A percentile compares a stretch with the other conserved stretches of the same genome.
Conservation (phyloP, 2,329 filamentous ascomycete genomes). For the Dothiorella sarmentorum region DNA sequence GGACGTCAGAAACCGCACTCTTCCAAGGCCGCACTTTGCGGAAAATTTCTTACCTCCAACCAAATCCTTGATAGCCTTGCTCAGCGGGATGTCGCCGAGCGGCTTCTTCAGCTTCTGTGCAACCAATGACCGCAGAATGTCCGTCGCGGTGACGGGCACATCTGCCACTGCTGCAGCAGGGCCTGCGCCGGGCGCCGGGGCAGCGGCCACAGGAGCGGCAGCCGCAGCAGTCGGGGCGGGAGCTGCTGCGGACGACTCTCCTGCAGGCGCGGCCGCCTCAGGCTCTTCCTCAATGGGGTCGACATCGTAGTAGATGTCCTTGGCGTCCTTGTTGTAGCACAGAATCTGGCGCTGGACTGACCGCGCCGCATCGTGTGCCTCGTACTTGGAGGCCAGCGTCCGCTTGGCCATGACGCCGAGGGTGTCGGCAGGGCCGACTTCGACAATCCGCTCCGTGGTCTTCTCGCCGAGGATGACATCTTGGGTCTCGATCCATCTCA, state of each 20-base stretch:
- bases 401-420: constrained; percentile 96
- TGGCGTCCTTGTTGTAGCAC: constrained; percentile 98
- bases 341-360: constrained; percentile 96
- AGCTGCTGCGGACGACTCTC: constrained; percentile 44
- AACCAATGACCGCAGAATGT: constrained; percentile 83
- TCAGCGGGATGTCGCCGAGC: constrained; percentile 80
- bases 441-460: constrained; percentile 93
- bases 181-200: constrained; percentile 68
- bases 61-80: constrained; percentile 97
- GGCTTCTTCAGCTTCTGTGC: constrained; percentile 98
- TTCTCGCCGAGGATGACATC: constrained; percentile 98
- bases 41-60: constrained; percentile 72
- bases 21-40: not conserved
- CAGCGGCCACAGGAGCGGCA: constrained; percentile 50
- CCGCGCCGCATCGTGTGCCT: constrained; percentile 95
- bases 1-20: constrained; percentile 17
- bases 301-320: constrained; percentile 99
- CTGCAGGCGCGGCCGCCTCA: constrained; percentile 53
- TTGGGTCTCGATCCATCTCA: constrained; percentile 99
- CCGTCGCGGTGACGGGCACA: constrained; percentile 79
- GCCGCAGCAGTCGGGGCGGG: constrained; percentile 53
- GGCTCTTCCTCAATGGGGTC: constrained; percentile 87
- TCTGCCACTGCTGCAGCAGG: constrained; percentile 85
- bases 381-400: constrained; percentile 93
- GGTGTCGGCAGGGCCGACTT: constrained; percentile 94